These are phyloP conservation scores for Lachancea cidri DNA, from an alignment of 805 yeast genomes.

Conservation along the genomic window DNA sequence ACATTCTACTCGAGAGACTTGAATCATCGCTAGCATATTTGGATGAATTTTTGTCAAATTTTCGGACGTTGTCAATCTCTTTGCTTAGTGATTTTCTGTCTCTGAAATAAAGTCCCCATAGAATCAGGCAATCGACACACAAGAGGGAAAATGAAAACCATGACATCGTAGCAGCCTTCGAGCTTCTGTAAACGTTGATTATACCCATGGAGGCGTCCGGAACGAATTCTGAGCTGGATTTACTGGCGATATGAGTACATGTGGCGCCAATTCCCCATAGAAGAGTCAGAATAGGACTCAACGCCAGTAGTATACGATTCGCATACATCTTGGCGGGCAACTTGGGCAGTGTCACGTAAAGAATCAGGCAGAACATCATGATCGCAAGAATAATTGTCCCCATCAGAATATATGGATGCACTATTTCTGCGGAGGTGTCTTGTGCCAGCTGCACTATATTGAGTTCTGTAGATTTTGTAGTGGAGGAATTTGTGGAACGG, in stretches of 20 bases:
- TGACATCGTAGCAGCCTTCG: slow-evolving; percentile 50
- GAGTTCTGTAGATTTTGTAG: slow-evolving; percentile 22
- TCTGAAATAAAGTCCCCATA: slow-evolving; percentile 34
- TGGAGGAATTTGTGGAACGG: slow-evolving; percentile 24
- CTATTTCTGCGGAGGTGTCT: slow-evolving; percentile 39
- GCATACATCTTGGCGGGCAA: slow-evolving; percentile 38
- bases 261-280: slow-evolving; percentile 64
- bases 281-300: slow-evolving; percentile 37
- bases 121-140: slow-evolving; percentile 36
- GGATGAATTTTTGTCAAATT: background rate
- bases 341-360: slow-evolving; percentile 44
- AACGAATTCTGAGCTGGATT: slow-evolving; percentile 40
- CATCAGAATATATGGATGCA: slow-evolving; percentile 52
- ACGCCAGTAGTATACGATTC: slow-evolving; percentile 25
- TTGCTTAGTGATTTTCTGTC: slow-evolving; percentile 28
- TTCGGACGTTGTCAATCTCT: slow-evolving; percentile 15
- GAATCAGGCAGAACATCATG: slow-evolving; percentile 36
- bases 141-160: slow-evolving; percentile 57
- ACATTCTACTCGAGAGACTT: slow-evolving; percentile 3
- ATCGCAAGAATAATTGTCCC: slow-evolving; percentile 43
- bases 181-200: slow-evolving; percentile 41
- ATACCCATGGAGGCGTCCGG: slow-evolving; percentile 48
- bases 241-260: slow-evolving; percentile 55
- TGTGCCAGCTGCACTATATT: slow-evolving; percentile 46
- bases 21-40: slow-evolving; percentile 7